These are phyloP conservation scores for Hypoxylon rubiginosum DNA, from an alignment of 2,329 filamentous ascomycete genomes.

Conservation along the genomic window DNA sequence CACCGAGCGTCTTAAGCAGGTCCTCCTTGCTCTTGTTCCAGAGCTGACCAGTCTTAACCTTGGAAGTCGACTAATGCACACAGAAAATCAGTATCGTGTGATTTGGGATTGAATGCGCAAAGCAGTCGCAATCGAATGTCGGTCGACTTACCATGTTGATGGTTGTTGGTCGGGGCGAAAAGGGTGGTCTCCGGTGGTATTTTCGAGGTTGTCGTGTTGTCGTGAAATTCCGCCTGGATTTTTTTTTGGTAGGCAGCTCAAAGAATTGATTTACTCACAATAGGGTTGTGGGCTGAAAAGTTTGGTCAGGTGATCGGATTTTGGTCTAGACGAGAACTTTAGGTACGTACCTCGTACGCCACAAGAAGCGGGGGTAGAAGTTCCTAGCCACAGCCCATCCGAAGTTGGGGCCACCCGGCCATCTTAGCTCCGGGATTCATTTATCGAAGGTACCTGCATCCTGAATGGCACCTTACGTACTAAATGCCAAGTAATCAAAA, in stretches of 20 bases:
- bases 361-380: not conserved
- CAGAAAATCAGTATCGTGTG: slow-evolving; percentile 24
- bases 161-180: slow-evolving; percentile 45
- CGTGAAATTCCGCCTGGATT: slow-evolving; percentile 50
- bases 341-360: slow-evolving; percentile 5
- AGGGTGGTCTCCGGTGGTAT: slow-evolving; percentile 46
- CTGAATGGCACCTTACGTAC: slow-evolving; percentile 12
- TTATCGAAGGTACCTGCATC: slow-evolving; percentile 10
- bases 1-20: slow-evolving; percentile 92
- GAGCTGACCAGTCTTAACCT: slow-evolving; percentile 96
- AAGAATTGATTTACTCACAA: slow-evolving; percentile 46
- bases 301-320: slow-evolving; percentile 41
- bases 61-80: slow-evolving; percentile 64
- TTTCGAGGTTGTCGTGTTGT: slow-evolving; percentile 45
- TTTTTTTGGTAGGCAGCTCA: slow-evolving; percentile 46
- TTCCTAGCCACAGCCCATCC: not conserved
- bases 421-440: slow-evolving; percentile 14
- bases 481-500: slow-evolving; percentile 13
- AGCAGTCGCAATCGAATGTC: slow-evolving; percentile 15
- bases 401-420: not conserved
- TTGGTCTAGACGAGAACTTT: slow-evolving; percentile 24
- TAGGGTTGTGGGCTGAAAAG: slow-evolving; percentile 47
- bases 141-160: slow-evolving; percentile 64
- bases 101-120: not conserved
- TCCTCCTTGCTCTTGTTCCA: slow-evolving; percentile 99